phyloP scores from a whole-genome alignment of 169 alveolate genomes.

The Cryptosporidium tyzzeri region DNA sequence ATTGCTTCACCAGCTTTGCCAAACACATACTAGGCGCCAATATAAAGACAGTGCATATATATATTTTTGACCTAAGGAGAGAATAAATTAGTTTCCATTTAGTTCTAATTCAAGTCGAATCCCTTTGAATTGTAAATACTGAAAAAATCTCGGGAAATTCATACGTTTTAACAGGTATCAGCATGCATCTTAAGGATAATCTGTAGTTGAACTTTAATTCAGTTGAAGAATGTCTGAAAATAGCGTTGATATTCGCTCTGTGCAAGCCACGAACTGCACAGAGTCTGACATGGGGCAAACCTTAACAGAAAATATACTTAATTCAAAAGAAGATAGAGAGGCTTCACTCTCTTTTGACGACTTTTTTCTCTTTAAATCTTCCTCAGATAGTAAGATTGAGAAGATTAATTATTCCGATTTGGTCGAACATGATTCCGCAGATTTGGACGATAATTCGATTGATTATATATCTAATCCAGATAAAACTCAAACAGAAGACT shows the following conservation, averaged over 20 bases:
- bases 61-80: background rate
- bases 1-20: background rate
- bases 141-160: background rate
- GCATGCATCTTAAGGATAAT: background rate
- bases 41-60: slow-evolving; percentile 7
- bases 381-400: background rate
- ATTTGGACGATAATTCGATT: slow-evolving; percentile 17
- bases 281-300: background rate
- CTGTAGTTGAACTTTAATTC: background rate
- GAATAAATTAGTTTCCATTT: background rate
- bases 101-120: background rate
- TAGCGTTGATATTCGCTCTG: background rate
- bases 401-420: slow-evolving; percentile 9
- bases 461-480: background rate
- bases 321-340: background rate
- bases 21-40: slow-evolving; percentile 2
- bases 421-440: background rate
- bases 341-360: background rate
- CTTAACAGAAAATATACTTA: background rate
- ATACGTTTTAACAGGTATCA: background rate
- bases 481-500: slow-evolving; percentile 2
- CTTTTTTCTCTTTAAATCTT: background rate
- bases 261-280: background rate
- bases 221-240: slow-evolving; percentile 12
- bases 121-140: background rate